Conservation (phyloP, 2,329 filamentous ascomycete genomes). For the Botrytis porri region DNA sequence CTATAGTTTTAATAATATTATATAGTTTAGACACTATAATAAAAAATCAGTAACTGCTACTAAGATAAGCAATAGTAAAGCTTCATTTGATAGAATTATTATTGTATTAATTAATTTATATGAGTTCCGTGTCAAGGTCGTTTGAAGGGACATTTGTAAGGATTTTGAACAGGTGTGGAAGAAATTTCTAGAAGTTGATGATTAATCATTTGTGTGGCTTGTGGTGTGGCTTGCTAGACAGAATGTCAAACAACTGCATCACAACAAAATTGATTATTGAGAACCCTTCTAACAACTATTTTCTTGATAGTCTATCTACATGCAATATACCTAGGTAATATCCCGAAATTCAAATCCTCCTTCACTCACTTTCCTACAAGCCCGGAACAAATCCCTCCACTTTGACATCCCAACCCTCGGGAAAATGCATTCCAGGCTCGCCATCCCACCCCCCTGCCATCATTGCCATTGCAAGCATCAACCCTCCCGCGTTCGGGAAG, state of each 20-base stretch:
- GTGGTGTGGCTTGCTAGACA: not conserved
- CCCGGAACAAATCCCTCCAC: conserved; percentile 49
- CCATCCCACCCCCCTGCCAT: conserved; percentile 57
- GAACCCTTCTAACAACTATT: too few species aligned
- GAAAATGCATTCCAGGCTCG: conserved; percentile 46
- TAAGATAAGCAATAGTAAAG: not conserved
- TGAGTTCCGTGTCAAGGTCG: not conserved
- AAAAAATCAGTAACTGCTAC: too few species aligned
- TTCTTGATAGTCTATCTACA: too few species aligned
- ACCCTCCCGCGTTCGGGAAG: conserved; percentile 50
- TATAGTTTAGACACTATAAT: too few species aligned
- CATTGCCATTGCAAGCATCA: conserved; percentile 54
- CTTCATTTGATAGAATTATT: not conserved
- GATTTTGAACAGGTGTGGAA: too few species aligned
- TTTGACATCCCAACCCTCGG: conserved; percentile 47
- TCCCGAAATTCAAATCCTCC: conserved; percentile 31
- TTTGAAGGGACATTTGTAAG: not conserved
- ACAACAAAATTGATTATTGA: too few species aligned
- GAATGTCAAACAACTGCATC: not conserved
- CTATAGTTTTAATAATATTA: too few species aligned
- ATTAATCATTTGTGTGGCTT: not conserved
- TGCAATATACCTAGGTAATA: too few species aligned
- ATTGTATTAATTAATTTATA: not conserved
- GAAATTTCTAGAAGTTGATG: not conserved
- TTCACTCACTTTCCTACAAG: conserved; percentile 59